Conservation (phyloP, 139 green algal genomes). For the Spirogloea muscicola region DNA sequence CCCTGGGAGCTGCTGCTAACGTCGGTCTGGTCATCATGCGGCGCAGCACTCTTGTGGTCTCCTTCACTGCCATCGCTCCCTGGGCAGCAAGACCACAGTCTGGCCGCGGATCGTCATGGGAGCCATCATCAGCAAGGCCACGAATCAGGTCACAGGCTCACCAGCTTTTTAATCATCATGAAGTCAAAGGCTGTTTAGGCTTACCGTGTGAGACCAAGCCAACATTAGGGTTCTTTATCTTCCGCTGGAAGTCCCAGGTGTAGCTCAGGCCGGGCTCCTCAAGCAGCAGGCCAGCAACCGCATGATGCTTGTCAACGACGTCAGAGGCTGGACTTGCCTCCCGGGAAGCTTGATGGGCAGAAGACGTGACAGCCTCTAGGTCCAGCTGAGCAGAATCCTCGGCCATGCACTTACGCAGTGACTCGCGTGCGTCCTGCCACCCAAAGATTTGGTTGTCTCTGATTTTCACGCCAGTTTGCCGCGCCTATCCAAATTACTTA, state of each 20-base stretch:
- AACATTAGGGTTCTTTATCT: constrained; percentile 44
- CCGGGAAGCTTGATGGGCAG: background rate
- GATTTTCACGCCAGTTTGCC: no score
- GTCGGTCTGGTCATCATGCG: constrained; percentile 27
- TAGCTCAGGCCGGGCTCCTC: background rate
- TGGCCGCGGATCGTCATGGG: no score
- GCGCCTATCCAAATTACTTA: no score
- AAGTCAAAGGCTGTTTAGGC: background rate
- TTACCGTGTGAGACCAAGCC: background rate
- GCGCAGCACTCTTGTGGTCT: constrained; percentile 40
- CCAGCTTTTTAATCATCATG: background rate
- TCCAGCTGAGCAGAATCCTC: constrained; percentile 25
- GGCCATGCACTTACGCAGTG: constrained; percentile 48
- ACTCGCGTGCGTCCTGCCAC: constrained; percentile 13
- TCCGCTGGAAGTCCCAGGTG: constrained; percentile 58
- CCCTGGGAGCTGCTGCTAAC: background rate
- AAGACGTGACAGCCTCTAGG: background rate
- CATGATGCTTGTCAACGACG: background rate
- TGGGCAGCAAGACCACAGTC: background rate
- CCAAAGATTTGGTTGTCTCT: no score
- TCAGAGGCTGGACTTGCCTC: background rate
- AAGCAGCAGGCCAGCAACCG: constrained; percentile 7
- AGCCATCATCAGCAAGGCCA: background rate
- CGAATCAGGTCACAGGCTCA: background rate
- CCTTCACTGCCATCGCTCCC: constrained; percentile 28